Evolutionary conservation across 202 grass and related monocot species (phyloP).

Genomic region (Zoysia matrella): DNA sequence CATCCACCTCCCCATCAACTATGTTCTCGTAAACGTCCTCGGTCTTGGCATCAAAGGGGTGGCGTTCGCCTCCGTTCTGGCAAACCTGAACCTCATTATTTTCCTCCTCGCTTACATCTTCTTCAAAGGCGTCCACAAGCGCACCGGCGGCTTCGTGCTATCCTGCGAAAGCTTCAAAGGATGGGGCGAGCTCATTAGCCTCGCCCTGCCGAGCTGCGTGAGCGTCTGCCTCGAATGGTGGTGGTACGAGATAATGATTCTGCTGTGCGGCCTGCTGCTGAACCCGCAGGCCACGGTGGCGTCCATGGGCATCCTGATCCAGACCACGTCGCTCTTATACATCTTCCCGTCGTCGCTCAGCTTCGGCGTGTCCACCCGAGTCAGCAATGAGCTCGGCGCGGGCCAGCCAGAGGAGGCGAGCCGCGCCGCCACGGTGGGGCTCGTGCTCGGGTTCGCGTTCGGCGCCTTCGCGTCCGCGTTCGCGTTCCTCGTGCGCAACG

Average conservation of each 20-base stretch:
- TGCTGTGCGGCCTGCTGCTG: conserved; percentile 77
- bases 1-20: conserved; percentile 88
- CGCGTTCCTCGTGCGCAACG: conserved; percentile 65
- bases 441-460: conserved; percentile 67
- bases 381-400: too few relatives aligned
- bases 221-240: conserved; percentile 95
- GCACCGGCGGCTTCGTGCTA: conserved; percentile 65
- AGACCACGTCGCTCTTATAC: conserved; percentile 95
- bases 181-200: conserved; percentile 64
- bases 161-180: conserved; percentile 67
- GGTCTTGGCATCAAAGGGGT: conserved; percentile 75
- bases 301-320: conserved; percentile 92
- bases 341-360: conserved; percentile 66
- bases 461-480: conserved; percentile 71
- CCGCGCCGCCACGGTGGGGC: conserved; percentile 65
- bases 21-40: conserved; percentile 63
- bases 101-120: conserved; percentile 72
- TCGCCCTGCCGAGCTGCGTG: conserved; percentile 79
- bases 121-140: conserved; percentile 56
- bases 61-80: conserved; percentile 74
- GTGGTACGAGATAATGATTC: conserved; percentile 98
- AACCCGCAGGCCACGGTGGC: conserved; percentile 88
- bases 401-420: conserved; percentile 60
- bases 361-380: too few relatives aligned
- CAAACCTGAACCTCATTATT: conserved; percentile 81